Evolutionary conservation across 1,284 basidiomycete genomes (phyloP), one percentile per base, ranked within the genome.

Genomic region (Mrakiaceae sp.): DNA sequence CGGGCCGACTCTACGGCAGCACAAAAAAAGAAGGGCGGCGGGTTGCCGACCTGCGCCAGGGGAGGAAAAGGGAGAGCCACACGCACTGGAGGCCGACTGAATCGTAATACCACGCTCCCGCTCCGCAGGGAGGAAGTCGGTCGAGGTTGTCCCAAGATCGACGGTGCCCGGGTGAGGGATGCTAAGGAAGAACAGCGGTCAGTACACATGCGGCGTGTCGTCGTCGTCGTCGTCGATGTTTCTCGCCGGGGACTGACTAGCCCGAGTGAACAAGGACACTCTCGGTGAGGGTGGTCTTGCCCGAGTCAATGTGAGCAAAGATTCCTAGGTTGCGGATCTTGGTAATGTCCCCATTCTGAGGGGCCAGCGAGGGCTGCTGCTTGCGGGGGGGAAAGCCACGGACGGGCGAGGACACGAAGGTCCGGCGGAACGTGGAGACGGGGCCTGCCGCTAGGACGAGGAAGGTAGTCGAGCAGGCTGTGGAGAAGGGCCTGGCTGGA

Each of bases 41-140:
- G 27, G 27, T 27, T 27, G 27, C 27, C 27, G 27, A 27, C 27
- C 27, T 27, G 27, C 27, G 27, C 27, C 27, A 27, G 27, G 27
- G 27, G 27, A 27, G 27, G 27, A 27, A 27, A 27, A 27, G 16
- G 48, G 11, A 48, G 3, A 44, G 11, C 4, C 10, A 14, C 16
- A 57, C 62, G 46, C 11, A 63, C 62, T 90, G 73, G 89, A 90
- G 11, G 90, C 90, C 14, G 87, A 89, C 71, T 94, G 90, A 67
- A 94, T 91, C 1, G 91, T 94, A 68, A 94, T 94, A 4, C 90
- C 90, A 58, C 90, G 80, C 74, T 91, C 88, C 58, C 90, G 81
- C 75, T 94, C 90, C 2, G 88, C 88, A 11, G 90, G 90, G 10
- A 94, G 79, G 70, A 92, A 94, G 73, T 94, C 90, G 1, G 91